phyloP scores from a whole-genome alignment of 2,329 filamentous ascomycete genomes.

The Dactylellina leptospora region DNA sequence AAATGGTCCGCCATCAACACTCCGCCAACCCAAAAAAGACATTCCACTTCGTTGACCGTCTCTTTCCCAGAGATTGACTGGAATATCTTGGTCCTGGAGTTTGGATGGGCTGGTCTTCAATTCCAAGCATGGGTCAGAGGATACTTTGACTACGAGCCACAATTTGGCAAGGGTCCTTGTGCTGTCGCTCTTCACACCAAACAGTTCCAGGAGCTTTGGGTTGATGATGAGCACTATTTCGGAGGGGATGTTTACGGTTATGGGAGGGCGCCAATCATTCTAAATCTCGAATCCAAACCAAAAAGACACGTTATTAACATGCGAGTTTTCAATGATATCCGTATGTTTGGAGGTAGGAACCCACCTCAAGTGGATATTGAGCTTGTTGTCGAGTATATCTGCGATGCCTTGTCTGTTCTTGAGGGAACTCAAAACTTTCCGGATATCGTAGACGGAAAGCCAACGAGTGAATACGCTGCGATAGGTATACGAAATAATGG shows the following conservation, averaged over 20 bases:
- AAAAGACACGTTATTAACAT: slow-evolving; percentile 66
- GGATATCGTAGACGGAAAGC: slow-evolving; percentile 64
- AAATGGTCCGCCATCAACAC: slow-evolving; percentile 62
- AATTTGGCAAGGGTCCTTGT: slow-evolving; percentile 58
- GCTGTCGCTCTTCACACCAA: slow-evolving; percentile 61
- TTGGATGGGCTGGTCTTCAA: slow-evolving; percentile 69
- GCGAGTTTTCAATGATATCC: slow-evolving; percentile 67
- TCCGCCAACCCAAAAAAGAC: slow-evolving; percentile 38
- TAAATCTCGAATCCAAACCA: slow-evolving; percentile 62
- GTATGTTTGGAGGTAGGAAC: slow-evolving; percentile 66
- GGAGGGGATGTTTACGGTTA: slow-evolving; percentile 69
- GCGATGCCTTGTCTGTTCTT: slow-evolving; percentile 58
- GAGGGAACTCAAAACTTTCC: slow-evolving; percentile 63
- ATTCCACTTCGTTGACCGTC: slow-evolving; percentile 10
- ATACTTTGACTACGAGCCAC: slow-evolving; percentile 42
- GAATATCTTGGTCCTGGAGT: slow-evolving; percentile 65
- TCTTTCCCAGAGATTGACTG: slow-evolving; percentile 63
- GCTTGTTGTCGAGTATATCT: slow-evolving; percentile 59
- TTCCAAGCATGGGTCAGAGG: slow-evolving; percentile 70
- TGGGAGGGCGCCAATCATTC: slow-evolving; percentile 64
- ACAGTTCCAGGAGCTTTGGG: slow-evolving; percentile 65
- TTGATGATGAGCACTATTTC: slow-evolving; percentile 66
- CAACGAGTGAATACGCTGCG: slow-evolving; percentile 65
- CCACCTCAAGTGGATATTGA: slow-evolving; percentile 63
- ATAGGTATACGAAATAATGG: slow-evolving; percentile 64